phyloP scores from a whole-genome alignment of 116 monocot species.

The Iris pallida region DNA sequence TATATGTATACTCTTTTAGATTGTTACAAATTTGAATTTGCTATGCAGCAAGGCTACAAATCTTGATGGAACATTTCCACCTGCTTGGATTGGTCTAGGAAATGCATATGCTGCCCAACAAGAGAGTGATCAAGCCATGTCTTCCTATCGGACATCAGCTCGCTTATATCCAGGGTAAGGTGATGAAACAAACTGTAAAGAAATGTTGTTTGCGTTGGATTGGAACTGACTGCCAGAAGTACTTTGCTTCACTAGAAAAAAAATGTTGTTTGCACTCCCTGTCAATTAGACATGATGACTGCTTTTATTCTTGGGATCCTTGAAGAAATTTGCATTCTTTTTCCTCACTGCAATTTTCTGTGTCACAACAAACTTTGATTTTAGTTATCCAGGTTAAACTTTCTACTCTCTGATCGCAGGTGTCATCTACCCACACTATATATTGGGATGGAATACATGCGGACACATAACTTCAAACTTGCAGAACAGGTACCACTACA shows the following conservation, averaged over 20 bases:
- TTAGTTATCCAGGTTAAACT: no score
- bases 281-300: neutral
- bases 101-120: conserved; percentile 82
- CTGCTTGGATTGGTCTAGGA: conserved; percentile 88
- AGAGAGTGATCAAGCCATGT: conserved; percentile 92
- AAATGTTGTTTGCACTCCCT: no score
- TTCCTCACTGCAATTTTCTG: no score
- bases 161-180: conserved; percentile 92
- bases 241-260: no score
- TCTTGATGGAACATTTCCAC: conserved; percentile 83
- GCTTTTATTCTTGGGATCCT: neutral
- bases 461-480: conserved; percentile 94
- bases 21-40: neutral
- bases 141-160: conserved; percentile 81
- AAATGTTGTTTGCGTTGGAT: no score
- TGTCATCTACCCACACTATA: conserved; percentile 91
- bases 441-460: conserved; percentile 95
- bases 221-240: no score
- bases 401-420: conserved; percentile 36
- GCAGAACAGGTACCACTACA: conserved; percentile 71
- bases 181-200: no score
- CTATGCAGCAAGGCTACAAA: conserved; percentile 81
- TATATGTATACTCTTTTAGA: no score
- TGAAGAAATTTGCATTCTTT: no score
- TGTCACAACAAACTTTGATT: no score